Base-by-base conservation (phyloP, 2,329 filamentous ascomycete genomes). In the Sclerotinia nivalis region DNA sequence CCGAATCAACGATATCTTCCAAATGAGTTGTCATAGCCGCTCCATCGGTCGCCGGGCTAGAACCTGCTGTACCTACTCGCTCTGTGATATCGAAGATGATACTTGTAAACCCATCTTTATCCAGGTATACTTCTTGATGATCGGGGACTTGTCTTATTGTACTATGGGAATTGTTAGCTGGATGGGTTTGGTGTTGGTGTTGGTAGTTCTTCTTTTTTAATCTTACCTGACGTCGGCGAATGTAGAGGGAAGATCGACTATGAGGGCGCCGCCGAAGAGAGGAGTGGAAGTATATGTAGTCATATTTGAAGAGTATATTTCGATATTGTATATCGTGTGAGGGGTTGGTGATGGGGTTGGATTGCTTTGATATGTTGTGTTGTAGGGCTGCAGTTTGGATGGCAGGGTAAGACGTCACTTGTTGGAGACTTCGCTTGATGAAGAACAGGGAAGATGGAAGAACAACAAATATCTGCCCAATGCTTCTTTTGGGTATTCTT, bases 71-170 rank as follows among this genome's bases (percentile, higher is more conserved):
- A 71, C 87, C 86, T 31, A 97, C 90, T 69, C 92, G 91, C 82
- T 97, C 91, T 68, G 92, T 91, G 77, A 98, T 93, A 77, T 98
- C 95, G 80, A 97, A 87, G 75, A 97, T 94, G 79, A 97, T 89
- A 81, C 88, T 93, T 4, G 92, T 93, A 80, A 94, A 94, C 64
- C 93, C 93, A 72, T 91, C 86, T 73, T 87, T 86, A 79, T 96
- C 93, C 77, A 97, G 90, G 82, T 89, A 97, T 75, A 97, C 91
- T 84, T 97, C 95, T 83, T 98, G 94, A 80, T 96, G 92, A 79
- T 95, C 90, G 65, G 91, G 91, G 7, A 94, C 88, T 81, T 93
- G 87, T 73, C 91, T 89, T 75, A 93, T 85, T 68, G 86, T 86
- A 82, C 91, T 93, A 72, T n/a, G 10, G 15, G 18, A 28, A 40